phyloP scores from a whole-genome alignment of 1,284 basidiomycete species.

The Stygiomarasmius scandens region DNA sequence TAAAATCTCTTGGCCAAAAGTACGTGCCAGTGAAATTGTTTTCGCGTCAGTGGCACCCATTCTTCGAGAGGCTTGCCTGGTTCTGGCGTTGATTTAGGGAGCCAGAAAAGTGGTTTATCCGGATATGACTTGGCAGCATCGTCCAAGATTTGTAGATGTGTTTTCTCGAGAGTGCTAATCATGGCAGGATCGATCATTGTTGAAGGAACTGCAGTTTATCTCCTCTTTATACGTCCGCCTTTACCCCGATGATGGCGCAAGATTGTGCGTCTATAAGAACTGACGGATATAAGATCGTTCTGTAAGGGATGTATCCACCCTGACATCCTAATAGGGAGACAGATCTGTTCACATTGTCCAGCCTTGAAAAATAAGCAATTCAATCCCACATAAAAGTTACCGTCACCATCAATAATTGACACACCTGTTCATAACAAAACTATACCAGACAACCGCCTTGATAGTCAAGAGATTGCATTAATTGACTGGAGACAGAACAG shows the following conservation, averaged over 20 bases:
- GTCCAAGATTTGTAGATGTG: background rate
- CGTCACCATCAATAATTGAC: no score
- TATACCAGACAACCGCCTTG: no score
- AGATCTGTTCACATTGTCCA: background rate
- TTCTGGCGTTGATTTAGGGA: background rate
- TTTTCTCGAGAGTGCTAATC: background rate
- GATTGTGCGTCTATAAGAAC: background rate
- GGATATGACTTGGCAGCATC: background rate
- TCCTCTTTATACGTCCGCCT: background rate
- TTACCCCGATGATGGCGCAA: background rate
- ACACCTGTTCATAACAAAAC: no score
- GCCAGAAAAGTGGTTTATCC: background rate
- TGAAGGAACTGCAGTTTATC: no score
- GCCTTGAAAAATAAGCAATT: background rate
- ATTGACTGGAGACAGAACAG: no score
- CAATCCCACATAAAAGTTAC: no score
- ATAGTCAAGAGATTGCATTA: no score
- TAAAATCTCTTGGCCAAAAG: background rate
- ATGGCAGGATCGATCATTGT: no score
- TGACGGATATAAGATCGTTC: no score
- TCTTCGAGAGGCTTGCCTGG: background rate
- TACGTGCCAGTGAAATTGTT: background rate
- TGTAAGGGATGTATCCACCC: no score
- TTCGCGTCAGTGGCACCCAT: background rate
- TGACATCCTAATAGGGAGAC: no score